Evolutionary conservation across 306 rosid genomes (phyloP), one percentile per base, ranked within the genome.

Genomic region (Herpetospermum pedunculosum): DNA sequence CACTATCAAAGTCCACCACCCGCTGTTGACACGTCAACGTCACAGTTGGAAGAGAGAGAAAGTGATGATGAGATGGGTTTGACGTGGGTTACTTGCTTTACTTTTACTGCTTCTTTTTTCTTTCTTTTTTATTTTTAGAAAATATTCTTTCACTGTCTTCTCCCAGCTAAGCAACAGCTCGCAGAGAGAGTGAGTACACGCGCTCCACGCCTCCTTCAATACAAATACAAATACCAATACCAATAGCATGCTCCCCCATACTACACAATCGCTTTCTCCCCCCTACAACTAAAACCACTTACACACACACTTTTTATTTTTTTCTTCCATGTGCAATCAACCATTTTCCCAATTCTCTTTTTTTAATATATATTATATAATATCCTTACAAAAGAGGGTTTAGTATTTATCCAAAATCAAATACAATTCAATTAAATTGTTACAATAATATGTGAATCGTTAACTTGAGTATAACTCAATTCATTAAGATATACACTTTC

Each of bases 21-120:
- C n/a, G 26, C 43, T 28, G 47, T 58, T 72, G 85, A 85, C 87
- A 85, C 85, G 85, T 85, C 82, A 64, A 81, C 41, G 52, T 85
- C 85, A 69, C 34, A 16, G 62, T 49, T 57, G 62, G 65, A 21
- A 50, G 77, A 40, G 74, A 29, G 81, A n/a, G 76, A n/a, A 62
- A 57, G 44, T 14, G 25, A 60, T 70, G 70, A 18, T 53, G 80
- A 77, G 19, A 14, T 62, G 44, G 26, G 28, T 21, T 58, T 26
- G 57, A 35, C 49, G 49, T 54, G 30, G 52, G 23, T 74, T 35
- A 18, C 46, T 57, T 23, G 38, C 19, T 75, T 62, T 59, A 25
- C 64, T 59, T 44, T 72, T 47, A 48, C 63, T 74, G n/a, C 64
- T 55, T 26, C 35, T 35, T 49, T 50, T 18, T 14, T 62, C 29